Evolutionary conservation across 805 yeast genomes (phyloP).

Genomic region (Ogataea parapolymorpha): DNA sequence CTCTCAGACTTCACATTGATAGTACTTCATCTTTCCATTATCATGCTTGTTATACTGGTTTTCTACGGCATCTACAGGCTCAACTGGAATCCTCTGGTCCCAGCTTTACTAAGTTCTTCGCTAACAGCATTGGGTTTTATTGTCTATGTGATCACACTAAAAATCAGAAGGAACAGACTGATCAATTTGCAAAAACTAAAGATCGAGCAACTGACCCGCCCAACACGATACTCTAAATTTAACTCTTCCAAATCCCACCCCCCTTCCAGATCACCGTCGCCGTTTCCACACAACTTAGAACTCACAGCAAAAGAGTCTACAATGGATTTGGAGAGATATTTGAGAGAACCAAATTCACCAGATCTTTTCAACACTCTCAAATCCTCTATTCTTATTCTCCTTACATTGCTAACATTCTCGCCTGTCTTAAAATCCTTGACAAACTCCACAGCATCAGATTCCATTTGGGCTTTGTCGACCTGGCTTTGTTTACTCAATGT

Average conservation of each 20-base stretch:
- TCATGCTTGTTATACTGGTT: conserved; percentile 61
- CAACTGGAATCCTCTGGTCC: conserved; percentile 48
- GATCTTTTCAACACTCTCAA: conserved; percentile 42
- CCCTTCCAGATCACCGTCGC: conserved; percentile 24
- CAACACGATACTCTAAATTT: conserved; percentile 17
- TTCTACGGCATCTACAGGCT: conserved; percentile 58
- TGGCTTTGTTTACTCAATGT: conserved; percentile 74
- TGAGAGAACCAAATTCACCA: conserved; percentile 28
- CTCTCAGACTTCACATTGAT: conserved; percentile 69
- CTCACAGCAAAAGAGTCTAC: conserved; percentile 4
- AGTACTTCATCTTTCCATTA: conserved; percentile 60
- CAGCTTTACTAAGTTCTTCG: conserved; percentile 35
- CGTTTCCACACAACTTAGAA: conserved; percentile 12
- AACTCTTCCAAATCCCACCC: conserved; percentile 20
- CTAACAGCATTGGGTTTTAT: conserved; percentile 37
- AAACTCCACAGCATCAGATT: conserved; percentile 85
- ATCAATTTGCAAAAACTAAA: conserved; percentile 28
- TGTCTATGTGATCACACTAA: conserved; percentile 29
- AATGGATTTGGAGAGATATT: conserved; percentile 23
- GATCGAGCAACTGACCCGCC: conserved; percentile 26
- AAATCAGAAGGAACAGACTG: conserved; percentile 28
- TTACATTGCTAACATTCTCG: conserved; percentile 72
- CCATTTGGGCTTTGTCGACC: conserved; percentile 88
- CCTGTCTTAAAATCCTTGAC: conserved; percentile 90
- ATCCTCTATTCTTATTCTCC: conserved; percentile 64